Evolutionary conservation across 192 early-diverging fungal genomes (phyloP), one percentile per base, ranked within the genome.

Genomic region (Helicostylum pulchrum): DNA sequence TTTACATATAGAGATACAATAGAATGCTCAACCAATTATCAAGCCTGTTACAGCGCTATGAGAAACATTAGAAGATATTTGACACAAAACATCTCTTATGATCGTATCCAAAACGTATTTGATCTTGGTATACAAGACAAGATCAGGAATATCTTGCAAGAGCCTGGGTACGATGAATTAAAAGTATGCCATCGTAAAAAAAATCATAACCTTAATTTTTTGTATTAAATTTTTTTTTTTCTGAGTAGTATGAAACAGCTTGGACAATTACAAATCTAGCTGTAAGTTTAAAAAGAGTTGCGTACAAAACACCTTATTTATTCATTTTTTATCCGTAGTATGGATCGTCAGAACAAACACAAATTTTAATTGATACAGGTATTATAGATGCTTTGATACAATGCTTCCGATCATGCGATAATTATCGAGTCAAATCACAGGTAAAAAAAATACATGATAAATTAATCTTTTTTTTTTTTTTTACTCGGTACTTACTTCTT

Each of bases 221-320:
- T 31, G 19, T 5, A 30, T 59, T 59, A 23, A 59, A 43, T 44
- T 1, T 31, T 45, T 8, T 8, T 19, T 57, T 21, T 17, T 4
- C 23, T 44, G 10, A 45, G 10, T 26, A 70, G 68, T 70, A 70
- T 39, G 68, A 70, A 44, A 54, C 68, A 3, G 61, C 68, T 30
- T 70, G 68, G 68, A 62, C 54, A 7, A 64, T 70, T 9, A 70
- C 68, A 19, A 70, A 70, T 34, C 46, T 70, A 23, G 68, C 68
- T 34, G 68, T 63, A 64, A 43, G 68, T 21, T 3, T 43, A 32
- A 15, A 17, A 8, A 36, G 4, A 34, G 48, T 50, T 51, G n/a
- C 8, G 7, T n/a, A n/a, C n/a, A n/a, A n/a, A n/a, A n/a, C n/a
- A n/a, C n/a, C n/a, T 39, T 14, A 7, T 15, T 2, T 45, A 7